phyloP scores from a whole-genome alignment of 2,329 filamentous ascomycete species.

The Fusarium cyanostomum region DNA sequence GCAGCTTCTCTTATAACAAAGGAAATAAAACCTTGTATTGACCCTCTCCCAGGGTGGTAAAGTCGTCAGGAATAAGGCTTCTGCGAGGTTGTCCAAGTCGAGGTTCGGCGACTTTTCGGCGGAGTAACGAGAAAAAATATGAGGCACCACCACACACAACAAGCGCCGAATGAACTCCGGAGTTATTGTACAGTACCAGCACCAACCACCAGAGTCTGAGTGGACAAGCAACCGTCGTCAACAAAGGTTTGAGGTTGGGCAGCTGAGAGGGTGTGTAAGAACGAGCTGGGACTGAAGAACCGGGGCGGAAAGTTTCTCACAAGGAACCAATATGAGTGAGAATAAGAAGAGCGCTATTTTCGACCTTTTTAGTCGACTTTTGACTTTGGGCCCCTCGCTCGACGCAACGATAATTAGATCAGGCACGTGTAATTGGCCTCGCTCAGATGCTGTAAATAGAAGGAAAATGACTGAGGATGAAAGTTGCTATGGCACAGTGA shows the following conservation, averaged over 20 bases:
- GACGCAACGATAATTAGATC: too few species aligned
- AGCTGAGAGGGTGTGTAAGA: neutral
- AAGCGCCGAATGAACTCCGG: slow-evolving; percentile 30
- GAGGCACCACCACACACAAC: slow-evolving; percentile 35
- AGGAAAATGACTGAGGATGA: neutral
- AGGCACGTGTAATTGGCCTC: neutral
- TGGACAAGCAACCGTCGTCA: neutral
- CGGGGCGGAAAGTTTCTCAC: neutral
- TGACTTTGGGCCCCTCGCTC: neutral
- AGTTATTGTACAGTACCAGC: slow-evolving; percentile 2
- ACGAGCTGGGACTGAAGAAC: neutral
- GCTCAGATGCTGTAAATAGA: neutral
- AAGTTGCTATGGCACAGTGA: neutral
- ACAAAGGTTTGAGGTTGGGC: too few species aligned
- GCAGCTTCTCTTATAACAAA: slow-evolving; percentile 7
- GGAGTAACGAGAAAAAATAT: slow-evolving; percentile 37
- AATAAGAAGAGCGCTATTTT: neutral
- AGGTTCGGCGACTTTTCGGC: slow-evolving; percentile 25
- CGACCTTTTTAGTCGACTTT: neutral
- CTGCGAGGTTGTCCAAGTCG: neutral
- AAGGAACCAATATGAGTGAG: neutral
- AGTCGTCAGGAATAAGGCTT: neutral
- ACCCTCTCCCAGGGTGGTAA: neutral
- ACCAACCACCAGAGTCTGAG: neutral
- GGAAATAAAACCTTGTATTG: neutral